phyloP scores from a whole-genome alignment of 2,329 filamentous ascomycete species.

The Cercospora beticola region DNA sequence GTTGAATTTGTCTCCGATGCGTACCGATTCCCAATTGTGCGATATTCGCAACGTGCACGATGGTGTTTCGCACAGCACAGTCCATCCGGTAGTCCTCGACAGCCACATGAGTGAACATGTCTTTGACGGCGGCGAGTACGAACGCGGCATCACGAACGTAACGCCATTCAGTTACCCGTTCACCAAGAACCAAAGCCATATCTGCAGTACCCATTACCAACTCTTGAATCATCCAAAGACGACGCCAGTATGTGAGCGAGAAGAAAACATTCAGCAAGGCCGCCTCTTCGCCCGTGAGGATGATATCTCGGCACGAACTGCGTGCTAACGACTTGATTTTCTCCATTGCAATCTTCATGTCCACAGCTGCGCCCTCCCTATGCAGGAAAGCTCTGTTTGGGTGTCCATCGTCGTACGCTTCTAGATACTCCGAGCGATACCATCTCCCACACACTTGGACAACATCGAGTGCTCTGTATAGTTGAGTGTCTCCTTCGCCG shows the following conservation, averaged over 20 bases:
- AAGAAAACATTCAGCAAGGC: background rate
- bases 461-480: background rate
- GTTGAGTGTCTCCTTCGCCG: background rate
- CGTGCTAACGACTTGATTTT: background rate
- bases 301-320: background rate
- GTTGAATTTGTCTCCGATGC: background rate
- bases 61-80: background rate
- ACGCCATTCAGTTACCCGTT: background rate
- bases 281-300: background rate
- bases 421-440: background rate
- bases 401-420: background rate
- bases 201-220: background rate
- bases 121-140: background rate
- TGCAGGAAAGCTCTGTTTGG: background rate
- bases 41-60: background rate
- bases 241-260: background rate
- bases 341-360: background rate
- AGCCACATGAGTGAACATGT: background rate
- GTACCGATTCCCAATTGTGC: background rate
- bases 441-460: background rate
- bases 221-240: background rate
- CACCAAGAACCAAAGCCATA: background rate
- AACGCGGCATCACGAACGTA: background rate
- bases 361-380: background rate
- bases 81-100: background rate